These are phyloP conservation scores for Zostera marina DNA, from an alignment of 116 monocot species.

Conservation along the genomic window DNA sequence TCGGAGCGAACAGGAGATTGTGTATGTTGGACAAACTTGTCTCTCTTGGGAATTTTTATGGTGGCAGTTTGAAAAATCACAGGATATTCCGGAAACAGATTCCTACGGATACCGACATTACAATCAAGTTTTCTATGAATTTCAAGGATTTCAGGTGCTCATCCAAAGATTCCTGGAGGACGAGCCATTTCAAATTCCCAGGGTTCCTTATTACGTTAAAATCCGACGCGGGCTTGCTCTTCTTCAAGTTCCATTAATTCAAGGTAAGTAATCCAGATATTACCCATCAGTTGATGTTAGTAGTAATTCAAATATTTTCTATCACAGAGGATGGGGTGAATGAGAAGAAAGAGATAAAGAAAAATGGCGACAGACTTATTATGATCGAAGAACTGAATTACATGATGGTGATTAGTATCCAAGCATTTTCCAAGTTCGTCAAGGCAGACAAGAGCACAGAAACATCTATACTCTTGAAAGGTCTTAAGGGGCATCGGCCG, in stretches of 20 bases:
- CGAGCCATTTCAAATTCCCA: conserved; percentile 61
- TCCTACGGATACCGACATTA: conserved; percentile 24
- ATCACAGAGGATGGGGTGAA: conserved; percentile 53
- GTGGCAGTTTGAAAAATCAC: conserved; percentile 78
- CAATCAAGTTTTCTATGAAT: conserved; percentile 68
- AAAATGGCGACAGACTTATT: conserved; percentile 17
- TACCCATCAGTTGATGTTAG: neutral
- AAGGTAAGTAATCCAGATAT: conserved; percentile 17
- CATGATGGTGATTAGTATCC: conserved; percentile 52
- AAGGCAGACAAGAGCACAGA: conserved; percentile 52
- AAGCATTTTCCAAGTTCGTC: conserved; percentile 62
- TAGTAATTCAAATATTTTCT: neutral
- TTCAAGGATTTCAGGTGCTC: conserved; percentile 78
- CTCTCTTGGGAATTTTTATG: conserved; percentile 91
- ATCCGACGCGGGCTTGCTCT: conserved; percentile 46
- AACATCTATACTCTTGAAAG: conserved; percentile 42
- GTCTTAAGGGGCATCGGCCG: conserved; percentile 20
- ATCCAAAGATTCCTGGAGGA: conserved; percentile 63
- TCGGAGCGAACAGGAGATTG: conserved; percentile 53
- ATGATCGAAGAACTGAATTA: conserved; percentile 45
- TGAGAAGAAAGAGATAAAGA: conserved; percentile 35
- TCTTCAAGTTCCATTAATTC: conserved; percentile 75
- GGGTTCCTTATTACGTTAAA: conserved; percentile 55
- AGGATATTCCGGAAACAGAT: conserved; percentile 40
- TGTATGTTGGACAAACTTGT: conserved; percentile 80